Evolutionary conservation across 805 yeast species (phyloP), one percentile per base, ranked within the genome.

Genomic region (Kazachstania taianensis): DNA sequence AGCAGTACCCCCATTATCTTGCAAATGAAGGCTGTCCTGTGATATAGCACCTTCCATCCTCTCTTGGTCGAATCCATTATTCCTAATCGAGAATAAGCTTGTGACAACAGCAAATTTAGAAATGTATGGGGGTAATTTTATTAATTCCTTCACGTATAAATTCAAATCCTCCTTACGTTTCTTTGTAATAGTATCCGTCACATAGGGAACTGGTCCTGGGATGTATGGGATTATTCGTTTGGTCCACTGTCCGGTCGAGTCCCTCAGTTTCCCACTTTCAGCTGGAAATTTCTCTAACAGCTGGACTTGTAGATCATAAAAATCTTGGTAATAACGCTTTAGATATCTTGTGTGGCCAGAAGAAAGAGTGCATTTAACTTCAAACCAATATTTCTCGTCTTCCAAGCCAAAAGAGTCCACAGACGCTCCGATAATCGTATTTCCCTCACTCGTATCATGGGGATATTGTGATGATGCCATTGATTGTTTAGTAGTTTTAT

Each of bases 181-280:
- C 33, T 65, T 59, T 1, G 80, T 70, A 26, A 74, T 72, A 12
- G 75, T 62, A 60, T 89, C 96, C 42, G 85, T 85, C 37, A 92
- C 94, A 50, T 81, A 82, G 26, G 94, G 80, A 32, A 89, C 69
- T 2, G 98, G 99, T 1, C 97, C 98, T 0, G 98, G 97, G 51
- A 92, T 87, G 45, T 79, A 85, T 6, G 98, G 98, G 39, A 92
- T 68, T 20, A 81, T 78, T 44, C 98, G 74, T 35, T 76, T 74
- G 19, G 75, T 67, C 58, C 81, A 81, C 37, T 77, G 79, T 30
- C 75, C 78, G 32, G 53, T 62, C 2, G 48, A 42, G 27, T 57
- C 57, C 31, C 61, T 49, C 10, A 59, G 33, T 46, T 84, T 77
- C 10, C 96, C 96, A 7, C 96, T 94, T 59, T 89, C 98, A 41